Percentiles rank a stretch among this genome's conserved stretches.
Conservation (phyloP, 2,329 filamentous ascomycete genomes). For the Exophiala xenobiotica region DNA sequence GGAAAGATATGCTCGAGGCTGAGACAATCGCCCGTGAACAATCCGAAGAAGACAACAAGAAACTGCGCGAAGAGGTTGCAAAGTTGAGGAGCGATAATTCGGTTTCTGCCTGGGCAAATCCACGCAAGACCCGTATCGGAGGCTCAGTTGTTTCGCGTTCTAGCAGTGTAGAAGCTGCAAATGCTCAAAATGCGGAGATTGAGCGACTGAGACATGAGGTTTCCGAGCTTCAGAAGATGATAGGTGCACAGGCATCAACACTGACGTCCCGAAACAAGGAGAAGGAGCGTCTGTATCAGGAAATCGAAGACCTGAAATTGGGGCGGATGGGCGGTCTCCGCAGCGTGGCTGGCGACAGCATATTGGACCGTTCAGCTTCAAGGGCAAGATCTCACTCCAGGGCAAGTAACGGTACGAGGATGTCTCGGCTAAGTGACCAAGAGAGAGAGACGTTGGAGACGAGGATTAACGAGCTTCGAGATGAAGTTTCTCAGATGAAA, state of each 20-base stretch:
- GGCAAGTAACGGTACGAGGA: conserved; percentile 65
- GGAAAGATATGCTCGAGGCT: conserved; percentile 90
- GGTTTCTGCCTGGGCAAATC: conserved; percentile 33
- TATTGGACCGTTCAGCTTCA: conserved; percentile 91
- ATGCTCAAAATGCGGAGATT: conserved; percentile 64
- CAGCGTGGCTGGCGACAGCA: conserved; percentile 74
- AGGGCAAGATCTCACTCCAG: conserved; percentile 75
- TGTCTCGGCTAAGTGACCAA: conserved; percentile 66
- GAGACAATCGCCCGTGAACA: conserved; percentile 88
- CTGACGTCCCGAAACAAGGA: conserved; percentile 93
- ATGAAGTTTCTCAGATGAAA: conserved; percentile 81
- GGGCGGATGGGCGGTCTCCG: conserved; percentile 66
- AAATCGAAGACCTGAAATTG: conserved; percentile 95
- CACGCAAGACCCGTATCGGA: conserved; percentile 37
- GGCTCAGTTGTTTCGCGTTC: conserved; percentile 42
- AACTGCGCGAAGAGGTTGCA: conserved; percentile 79
- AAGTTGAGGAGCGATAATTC: conserved; percentile 56
- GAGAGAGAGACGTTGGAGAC: conserved; percentile 86
- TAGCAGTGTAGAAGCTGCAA: conserved; percentile 46
- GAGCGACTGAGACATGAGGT: conserved; percentile 88
- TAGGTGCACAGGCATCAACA: conserved; percentile 96
- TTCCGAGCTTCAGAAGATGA: conserved; percentile 83
- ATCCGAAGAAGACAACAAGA: conserved; percentile 82
- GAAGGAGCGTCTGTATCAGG: conserved; percentile 90
- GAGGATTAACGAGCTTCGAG: conserved; percentile 77